phyloP scores from a whole-genome alignment of 2,329 filamentous ascomycete genomes.

The Didymella segeticola region DNA sequence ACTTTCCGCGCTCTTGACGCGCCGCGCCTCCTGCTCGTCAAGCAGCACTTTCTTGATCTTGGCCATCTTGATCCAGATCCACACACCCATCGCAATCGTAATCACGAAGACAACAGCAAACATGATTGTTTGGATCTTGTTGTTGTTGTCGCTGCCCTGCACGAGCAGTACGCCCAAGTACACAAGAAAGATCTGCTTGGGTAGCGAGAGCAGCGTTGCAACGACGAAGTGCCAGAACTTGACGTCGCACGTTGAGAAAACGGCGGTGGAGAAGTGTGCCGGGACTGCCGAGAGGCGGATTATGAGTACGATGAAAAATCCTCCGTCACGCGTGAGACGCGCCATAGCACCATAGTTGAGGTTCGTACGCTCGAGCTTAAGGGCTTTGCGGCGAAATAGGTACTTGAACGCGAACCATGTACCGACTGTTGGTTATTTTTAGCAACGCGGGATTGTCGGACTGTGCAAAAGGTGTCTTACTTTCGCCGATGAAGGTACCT shows the following conservation, averaged over 20 bases:
- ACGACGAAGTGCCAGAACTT: slow-evolving; percentile 47
- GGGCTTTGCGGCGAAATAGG: slow-evolving; percentile 37
- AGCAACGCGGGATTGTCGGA: slow-evolving; percentile 4
- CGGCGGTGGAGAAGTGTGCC: slow-evolving; percentile 45
- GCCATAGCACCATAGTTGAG: slow-evolving; percentile 47
- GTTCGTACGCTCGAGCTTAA: slow-evolving; percentile 44
- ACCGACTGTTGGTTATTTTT: slow-evolving; percentile 31
- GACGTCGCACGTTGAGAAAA: slow-evolving; percentile 47
- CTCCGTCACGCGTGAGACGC: slow-evolving; percentile 43
- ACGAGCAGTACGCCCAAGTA: slow-evolving; percentile 45
- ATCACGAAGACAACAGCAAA: slow-evolving; percentile 40
- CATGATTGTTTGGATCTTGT: slow-evolving; percentile 37
- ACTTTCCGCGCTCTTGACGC: slow-evolving; percentile 25
- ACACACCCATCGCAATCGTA: slow-evolving; percentile 39
- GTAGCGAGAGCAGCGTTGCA: slow-evolving; percentile 42
- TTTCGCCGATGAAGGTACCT: slow-evolving; percentile 45
- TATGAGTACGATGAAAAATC: slow-evolving; percentile 44
- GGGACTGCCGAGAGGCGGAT: slow-evolving; percentile 46
- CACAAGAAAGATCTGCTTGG: slow-evolving; percentile 47
- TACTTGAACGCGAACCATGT: slow-evolving; percentile 48
- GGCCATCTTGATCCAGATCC: slow-evolving; percentile 45
- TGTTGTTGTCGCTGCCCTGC: slow-evolving; percentile 33
- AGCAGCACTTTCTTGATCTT: slow-evolving; percentile 41
- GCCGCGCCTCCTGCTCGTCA: slow-evolving; percentile 41
- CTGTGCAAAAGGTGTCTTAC: slow-evolving; percentile 19